phyloP scores from a whole-genome alignment of 306 rosid genomes.

The Ormosia emarginata region DNA sequence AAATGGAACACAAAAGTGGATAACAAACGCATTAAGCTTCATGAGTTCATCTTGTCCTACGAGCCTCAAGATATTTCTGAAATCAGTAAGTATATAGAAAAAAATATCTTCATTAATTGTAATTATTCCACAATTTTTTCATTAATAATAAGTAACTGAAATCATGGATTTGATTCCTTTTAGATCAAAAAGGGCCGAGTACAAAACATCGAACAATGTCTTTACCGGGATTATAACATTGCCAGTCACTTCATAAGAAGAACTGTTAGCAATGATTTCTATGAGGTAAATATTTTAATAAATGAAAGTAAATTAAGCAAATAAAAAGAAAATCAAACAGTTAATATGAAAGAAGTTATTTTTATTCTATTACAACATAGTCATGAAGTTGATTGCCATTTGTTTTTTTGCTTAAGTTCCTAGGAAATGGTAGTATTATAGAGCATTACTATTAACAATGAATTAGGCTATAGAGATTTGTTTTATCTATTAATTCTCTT shows the following conservation, averaged over 20 bases:
- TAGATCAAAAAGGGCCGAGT: constrained; percentile 9
- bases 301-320: background rate
- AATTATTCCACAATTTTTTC: background rate
- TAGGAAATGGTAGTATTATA: no score
- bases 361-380: no score
- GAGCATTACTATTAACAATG: no score
- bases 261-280: constrained; percentile 9
- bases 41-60: constrained; percentile 12
- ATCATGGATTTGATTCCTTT: background rate
- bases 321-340: no score
- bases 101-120: background rate
- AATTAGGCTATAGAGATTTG: background rate
- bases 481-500: background rate
- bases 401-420: no score
- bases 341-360: no score
- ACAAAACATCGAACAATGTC: constrained; percentile 20
- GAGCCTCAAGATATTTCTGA: constrained; percentile 6
- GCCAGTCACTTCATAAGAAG: background rate
- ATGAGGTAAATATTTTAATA: constrained; percentile 1
- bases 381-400: no score
- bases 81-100: constrained; percentile 20
- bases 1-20: constrained; percentile 25
- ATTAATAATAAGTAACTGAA: background rate
- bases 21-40: background rate
- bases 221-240: background rate